Percentiles rank a stretch among this genome's conserved stretches.
Conservation (phyloP, 176 grass and related monocot species). For the Melocanna baccifera region DNA sequence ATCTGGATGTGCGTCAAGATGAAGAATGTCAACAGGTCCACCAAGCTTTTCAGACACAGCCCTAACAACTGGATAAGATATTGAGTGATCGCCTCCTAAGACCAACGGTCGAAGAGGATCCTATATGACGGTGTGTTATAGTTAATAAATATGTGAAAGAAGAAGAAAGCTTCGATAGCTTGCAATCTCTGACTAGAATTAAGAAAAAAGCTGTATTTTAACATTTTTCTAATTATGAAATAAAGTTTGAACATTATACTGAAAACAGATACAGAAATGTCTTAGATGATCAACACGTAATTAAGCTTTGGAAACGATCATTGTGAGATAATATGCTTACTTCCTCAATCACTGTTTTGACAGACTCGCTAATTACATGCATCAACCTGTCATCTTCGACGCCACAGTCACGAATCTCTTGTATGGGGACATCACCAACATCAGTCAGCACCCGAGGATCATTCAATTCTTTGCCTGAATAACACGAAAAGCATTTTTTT, state of each 20-base stretch:
- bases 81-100: conserved; percentile 94
- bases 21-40: conserved; percentile 93
- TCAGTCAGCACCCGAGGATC: conserved; percentile 93
- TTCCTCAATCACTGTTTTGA: conserved; percentile 92
- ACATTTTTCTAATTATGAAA: neutral
- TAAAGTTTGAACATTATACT: neutral
- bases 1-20: conserved; percentile 97
- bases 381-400: conserved; percentile 88
- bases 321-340: conserved; percentile 26
- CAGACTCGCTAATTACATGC: conserved; percentile 86
- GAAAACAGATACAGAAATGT: neutral
- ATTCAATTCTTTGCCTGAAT: conserved; percentile 85
- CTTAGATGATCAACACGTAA: neutral
- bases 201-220: neutral
- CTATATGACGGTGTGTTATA: conserved; percentile 24
- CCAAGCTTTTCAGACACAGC: conserved; percentile 96
- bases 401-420: conserved; percentile 94
- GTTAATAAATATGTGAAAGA: neutral
- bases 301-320: neutral
- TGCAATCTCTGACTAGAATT: neutral
- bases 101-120: conserved; percentile 87
- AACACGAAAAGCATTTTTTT: neutral
- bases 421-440: conserved; percentile 94
- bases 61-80: conserved; percentile 93
- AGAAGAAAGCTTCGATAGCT: neutral